Evolutionary conservation across 352 stramenopile species (phyloP).

Genomic region (Phytophthora sp.): DNA sequence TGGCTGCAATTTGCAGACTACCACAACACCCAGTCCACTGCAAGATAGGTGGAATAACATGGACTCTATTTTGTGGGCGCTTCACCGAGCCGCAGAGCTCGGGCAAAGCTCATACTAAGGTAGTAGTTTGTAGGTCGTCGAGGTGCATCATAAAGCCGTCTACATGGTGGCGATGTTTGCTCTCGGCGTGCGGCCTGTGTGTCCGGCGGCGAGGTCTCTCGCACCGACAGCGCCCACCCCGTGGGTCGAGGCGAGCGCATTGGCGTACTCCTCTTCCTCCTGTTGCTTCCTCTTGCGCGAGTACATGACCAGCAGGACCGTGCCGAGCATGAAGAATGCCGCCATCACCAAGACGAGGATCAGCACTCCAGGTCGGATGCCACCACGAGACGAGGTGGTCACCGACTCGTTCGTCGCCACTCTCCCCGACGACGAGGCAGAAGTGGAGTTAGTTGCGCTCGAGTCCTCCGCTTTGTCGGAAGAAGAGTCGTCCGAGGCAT

Average conservation of each 20-base stretch:
- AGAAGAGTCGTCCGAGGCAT: slow-evolving; percentile 7
- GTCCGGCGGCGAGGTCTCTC: slow-evolving; percentile 10
- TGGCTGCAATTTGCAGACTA: no score
- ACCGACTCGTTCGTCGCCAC: slow-evolving; percentile 10
- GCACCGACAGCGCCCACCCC: slow-evolving; percentile 19
- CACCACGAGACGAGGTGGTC: slow-evolving; percentile 18
- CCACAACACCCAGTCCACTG: no score
- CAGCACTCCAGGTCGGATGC: slow-evolving; percentile 50
- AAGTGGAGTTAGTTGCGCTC: slow-evolving; percentile 5
- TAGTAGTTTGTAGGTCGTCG: slow-evolving; percentile 7
- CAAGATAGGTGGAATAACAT: slow-evolving; percentile 20
- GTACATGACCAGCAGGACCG: slow-evolving; percentile 63
- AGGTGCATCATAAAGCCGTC: background rate
- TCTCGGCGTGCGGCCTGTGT: slow-evolving; percentile 59
- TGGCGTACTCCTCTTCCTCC: slow-evolving; percentile 42
- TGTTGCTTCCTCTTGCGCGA: slow-evolving; percentile 70
- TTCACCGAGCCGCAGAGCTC: background rate
- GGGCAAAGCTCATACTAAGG: slow-evolving; percentile 12
- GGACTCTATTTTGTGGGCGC: slow-evolving; percentile 12
- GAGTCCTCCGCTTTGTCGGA: slow-evolving; percentile 1
- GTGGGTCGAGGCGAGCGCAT: slow-evolving; percentile 41
- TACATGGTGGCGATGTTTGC: slow-evolving; percentile 75
- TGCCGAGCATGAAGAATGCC: slow-evolving; percentile 61
- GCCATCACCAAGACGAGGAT: slow-evolving; percentile 70
- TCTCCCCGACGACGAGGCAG: slow-evolving; percentile 5